Evolutionary conservation across 805 yeast genomes (phyloP).

Genomic region (Lipomyces mesembrius): DNA sequence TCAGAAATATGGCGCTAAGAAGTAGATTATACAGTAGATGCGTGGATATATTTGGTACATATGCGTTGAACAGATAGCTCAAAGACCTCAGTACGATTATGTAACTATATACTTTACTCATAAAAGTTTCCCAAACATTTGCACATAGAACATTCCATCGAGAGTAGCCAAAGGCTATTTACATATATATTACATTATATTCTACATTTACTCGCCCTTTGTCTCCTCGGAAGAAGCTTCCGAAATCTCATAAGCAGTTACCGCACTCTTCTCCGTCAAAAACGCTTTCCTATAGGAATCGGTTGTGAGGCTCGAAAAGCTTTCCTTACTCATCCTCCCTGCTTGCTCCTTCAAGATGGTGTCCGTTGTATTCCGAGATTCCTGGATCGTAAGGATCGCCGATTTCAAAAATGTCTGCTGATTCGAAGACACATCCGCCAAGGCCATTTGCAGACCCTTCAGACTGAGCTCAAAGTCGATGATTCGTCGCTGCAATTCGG

Average conservation of each 20-base stretch:
- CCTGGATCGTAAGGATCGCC: background rate
- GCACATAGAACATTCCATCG: background rate
- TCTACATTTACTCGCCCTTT: slow-evolving; percentile 6
- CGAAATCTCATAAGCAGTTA: background rate
- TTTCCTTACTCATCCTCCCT: background rate
- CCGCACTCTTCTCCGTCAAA: background rate
- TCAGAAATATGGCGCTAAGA: slow-evolving; percentile 74
- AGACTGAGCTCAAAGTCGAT: slow-evolving; percentile 13
- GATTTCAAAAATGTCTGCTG: background rate
- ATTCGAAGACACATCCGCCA: background rate
- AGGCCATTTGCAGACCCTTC: background rate
- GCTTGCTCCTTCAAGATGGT: slow-evolving; percentile 9
- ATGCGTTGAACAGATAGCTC: background rate
- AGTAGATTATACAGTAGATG: slow-evolving; percentile 38
- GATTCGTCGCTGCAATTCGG: slow-evolving; percentile 8
- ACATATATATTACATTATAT: background rate
- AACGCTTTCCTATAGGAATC: slow-evolving; percentile 7
- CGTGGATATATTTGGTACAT: background rate
- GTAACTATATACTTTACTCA: slow-evolving; percentile 6
- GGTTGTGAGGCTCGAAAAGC: slow-evolving; percentile 17
- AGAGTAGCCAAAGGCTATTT: background rate
- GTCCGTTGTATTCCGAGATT: background rate
- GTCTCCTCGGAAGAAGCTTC: slow-evolving; percentile 9
- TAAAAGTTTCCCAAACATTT: background rate
- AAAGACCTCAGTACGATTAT: background rate